These are phyloP conservation scores for Drosera spatulata DNA, from an alignment of 179 eudicot species.

Conservation along the genomic window DNA sequence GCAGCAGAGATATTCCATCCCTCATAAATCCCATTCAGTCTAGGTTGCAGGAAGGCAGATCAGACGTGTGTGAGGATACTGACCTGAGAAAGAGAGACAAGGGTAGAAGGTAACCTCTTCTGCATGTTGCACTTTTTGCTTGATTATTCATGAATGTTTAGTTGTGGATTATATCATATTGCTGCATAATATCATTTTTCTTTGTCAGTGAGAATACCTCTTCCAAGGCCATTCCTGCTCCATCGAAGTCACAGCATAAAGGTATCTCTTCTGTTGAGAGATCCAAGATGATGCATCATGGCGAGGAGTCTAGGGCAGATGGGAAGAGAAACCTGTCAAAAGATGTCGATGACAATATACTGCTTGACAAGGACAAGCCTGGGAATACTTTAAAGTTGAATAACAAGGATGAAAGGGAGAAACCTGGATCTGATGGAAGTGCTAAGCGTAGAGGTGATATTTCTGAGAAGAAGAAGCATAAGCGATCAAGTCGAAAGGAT, in stretches of 20 bases:
- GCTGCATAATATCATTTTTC: background rate
- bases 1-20: constrained; percentile 6
- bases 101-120: constrained; percentile 24
- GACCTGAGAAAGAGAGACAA: constrained; percentile 5
- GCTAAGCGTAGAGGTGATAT: constrained; percentile 33
- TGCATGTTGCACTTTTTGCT: constrained; percentile 1
- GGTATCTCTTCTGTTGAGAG: constrained; percentile 15
- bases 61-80: too few species aligned
- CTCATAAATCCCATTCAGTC: constrained; percentile 20
- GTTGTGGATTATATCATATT: too few species aligned
- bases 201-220: constrained; percentile 33
- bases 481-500: constrained; percentile 48
- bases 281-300: constrained; percentile 11
- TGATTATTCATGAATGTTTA: background rate
- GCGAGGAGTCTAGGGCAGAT: constrained; percentile 18
- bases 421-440: constrained; percentile 40
- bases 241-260: constrained; percentile 23
- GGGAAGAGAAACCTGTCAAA: constrained; percentile 24
- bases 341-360: constrained; percentile 26
- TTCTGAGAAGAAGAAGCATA: constrained; percentile 63
- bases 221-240: constrained; percentile 19
- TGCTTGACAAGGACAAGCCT: constrained; percentile 6
- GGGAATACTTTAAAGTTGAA: constrained; percentile 20
- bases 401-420: constrained; percentile 29
- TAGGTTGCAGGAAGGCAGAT: background rate